Percentiles rank a stretch among this genome's conserved stretches.
Evolutionary conservation across 768 basidiomycete species (phyloP).

Genomic region (Suillus plorans): DNA sequence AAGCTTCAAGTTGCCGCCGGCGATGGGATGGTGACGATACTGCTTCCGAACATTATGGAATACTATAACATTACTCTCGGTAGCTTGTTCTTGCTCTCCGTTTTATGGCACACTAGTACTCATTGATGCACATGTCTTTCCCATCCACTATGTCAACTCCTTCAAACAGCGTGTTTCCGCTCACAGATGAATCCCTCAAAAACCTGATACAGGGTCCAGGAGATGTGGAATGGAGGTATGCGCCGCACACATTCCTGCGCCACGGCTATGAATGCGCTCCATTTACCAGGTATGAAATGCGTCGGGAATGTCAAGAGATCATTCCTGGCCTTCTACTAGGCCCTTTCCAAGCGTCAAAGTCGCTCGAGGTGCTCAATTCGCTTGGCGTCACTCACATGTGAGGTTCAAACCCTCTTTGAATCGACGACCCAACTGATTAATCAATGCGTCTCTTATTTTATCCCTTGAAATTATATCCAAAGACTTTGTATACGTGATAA

Average conservation of each 20-base stretch:
- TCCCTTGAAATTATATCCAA: conserved; percentile 4
- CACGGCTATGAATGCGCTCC: conserved; percentile 10
- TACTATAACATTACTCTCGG: neutral
- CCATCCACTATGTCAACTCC: conserved; percentile 4
- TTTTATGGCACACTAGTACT: conserved; percentile 1
- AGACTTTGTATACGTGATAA: conserved; percentile 88
- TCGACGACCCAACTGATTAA: conserved; percentile 6
- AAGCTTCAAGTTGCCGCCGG: no score
- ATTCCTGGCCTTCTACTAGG: conserved; percentile 79
- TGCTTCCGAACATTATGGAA: conserved; percentile 27
- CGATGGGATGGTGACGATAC: neutral
- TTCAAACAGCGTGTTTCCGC: conserved; percentile 22
- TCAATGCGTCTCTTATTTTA: conserved; percentile 14
- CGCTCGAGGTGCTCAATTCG: conserved; percentile 60
- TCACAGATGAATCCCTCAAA: conserved; percentile 43
- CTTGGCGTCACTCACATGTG: conserved; percentile 86
- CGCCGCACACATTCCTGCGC: conserved; percentile 13
- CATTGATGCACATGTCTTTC: neutral
- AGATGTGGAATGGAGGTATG: conserved; percentile 83
- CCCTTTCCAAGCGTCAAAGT: conserved; percentile 87
- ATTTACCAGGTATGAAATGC: conserved; percentile 81
- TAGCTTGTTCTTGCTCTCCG: neutral
- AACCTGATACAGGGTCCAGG: conserved; percentile 75
- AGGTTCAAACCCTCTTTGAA: conserved; percentile 8
- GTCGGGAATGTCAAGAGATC: conserved; percentile 93